A percentile compares a stretch with the other conserved stretches of the same genome.
Evolutionary conservation across 2,329 filamentous ascomycete genomes (phyloP).

Genomic region (Penicillium sp.): DNA sequence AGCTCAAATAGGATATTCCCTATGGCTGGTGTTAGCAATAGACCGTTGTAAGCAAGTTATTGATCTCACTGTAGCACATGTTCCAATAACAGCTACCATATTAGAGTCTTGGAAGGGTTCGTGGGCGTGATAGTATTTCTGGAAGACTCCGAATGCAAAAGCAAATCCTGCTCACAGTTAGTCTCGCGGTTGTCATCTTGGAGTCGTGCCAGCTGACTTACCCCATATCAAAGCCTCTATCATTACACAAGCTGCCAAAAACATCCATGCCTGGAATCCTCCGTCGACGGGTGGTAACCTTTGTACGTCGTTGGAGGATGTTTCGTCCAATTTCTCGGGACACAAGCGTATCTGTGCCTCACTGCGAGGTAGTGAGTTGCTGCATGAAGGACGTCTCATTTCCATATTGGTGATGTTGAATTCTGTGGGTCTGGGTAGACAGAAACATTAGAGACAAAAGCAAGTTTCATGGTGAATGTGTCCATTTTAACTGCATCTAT

Average conservation of each 20-base stretch:
- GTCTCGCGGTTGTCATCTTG: not conserved
- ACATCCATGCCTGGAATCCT: slow-evolving; percentile 45
- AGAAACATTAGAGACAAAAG: not conserved
- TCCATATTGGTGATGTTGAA: slow-evolving; percentile 1
- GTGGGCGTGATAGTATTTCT: slow-evolving; percentile 31
- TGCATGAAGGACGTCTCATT: not conserved
- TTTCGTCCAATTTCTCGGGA: not conserved
- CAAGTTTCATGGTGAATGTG: not conserved
- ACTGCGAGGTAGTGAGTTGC: slow-evolving; percentile 3
- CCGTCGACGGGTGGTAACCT: slow-evolving; percentile 34
- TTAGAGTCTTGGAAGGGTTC: slow-evolving; percentile 24
- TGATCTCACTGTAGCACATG: slow-evolving; percentile 26
- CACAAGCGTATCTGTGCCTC: slow-evolving; percentile 8
- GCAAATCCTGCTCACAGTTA: slow-evolving; percentile 19
- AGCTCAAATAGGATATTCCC: slow-evolving; percentile 27
- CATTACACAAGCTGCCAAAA: slow-evolving; percentile 50
- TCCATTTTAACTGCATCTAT: slow-evolving; percentile 6
- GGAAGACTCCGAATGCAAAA: slow-evolving; percentile 32
- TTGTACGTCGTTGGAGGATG: not conserved
- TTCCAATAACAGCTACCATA: slow-evolving; percentile 33
- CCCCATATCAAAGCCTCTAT: slow-evolving; percentile 57
- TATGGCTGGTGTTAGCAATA: not conserved
- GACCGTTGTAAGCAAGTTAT: fast-evolving
- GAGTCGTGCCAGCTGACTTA: slow-evolving; percentile 21
- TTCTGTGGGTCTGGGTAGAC: not conserved